These are phyloP conservation scores for Tetrapisispora taiwanensis DNA, from an alignment of 805 yeast species.

Conservation along the genomic window DNA sequence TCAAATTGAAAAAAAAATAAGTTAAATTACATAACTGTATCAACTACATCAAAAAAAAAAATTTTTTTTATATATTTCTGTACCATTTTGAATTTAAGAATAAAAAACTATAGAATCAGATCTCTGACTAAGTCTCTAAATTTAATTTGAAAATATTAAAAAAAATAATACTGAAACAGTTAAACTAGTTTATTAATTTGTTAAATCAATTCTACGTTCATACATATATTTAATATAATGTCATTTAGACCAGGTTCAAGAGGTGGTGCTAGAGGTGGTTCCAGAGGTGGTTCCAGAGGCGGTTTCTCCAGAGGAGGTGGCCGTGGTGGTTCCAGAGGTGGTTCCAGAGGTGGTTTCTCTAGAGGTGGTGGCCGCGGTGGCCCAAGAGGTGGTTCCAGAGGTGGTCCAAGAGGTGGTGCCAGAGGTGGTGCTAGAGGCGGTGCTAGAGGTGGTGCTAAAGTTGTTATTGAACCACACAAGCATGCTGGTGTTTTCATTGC, in stretches of 20 bases:
- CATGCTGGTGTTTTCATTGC: conserved; percentile 99
- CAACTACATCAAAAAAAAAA: too few species aligned
- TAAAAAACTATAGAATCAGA: not conserved
- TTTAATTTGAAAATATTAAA: not conserved
- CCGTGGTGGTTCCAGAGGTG: conserved; percentile 43
- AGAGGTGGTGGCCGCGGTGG: conserved; percentile 42
- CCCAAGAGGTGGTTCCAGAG: conserved; percentile 44
- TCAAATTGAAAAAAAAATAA: not conserved
- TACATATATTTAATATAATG: conserved; percentile 34
- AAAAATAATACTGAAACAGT: too few species aligned
- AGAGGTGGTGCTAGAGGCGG: conserved; percentile 69
- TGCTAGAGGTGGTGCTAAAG: conserved; percentile 88
- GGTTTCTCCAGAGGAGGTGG: conserved; percentile 46
- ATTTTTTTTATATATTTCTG: not conserved
- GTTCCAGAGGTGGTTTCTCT: conserved; percentile 41
- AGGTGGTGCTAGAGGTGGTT: conserved; percentile 48
- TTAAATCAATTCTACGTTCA: not conserved
- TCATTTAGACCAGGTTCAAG: conserved; percentile 66
- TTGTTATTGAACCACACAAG: conserved; percentile 96
- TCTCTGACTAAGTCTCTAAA: not conserved
- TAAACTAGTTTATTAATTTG: not conserved
- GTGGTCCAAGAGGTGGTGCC: conserved; percentile 54
- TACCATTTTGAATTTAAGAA: not conserved
- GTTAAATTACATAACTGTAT: not conserved
- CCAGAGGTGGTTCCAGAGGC: conserved; percentile 50